phyloP scores from a whole-genome alignment of 441 rosid genomes.

The Populus tomentosa region DNA sequence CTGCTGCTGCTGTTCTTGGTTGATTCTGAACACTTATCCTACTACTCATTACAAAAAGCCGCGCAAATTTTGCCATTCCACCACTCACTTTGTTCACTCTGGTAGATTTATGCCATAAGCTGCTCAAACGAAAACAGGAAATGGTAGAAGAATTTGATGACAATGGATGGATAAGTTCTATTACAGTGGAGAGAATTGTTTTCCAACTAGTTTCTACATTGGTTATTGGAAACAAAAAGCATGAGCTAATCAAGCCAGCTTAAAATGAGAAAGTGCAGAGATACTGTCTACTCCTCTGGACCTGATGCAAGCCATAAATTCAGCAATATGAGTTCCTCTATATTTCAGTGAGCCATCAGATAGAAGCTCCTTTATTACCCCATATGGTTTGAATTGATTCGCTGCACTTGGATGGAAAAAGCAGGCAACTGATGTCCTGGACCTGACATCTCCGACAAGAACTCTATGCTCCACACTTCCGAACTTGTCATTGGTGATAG shows the following conservation, averaged over 20 bases:
- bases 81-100: too few species aligned
- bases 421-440: constrained; percentile 38
- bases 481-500: constrained; percentile 40
- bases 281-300: constrained; percentile 35
- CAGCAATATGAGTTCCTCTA: constrained; percentile 26
- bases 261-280: constrained; percentile 31
- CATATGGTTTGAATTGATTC: constrained; percentile 12
- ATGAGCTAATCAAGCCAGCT: background rate
- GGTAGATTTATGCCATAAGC: too few species aligned
- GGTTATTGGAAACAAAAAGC: too few species aligned
- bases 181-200: too few species aligned
- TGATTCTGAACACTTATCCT: too few species aligned
- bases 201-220: too few species aligned
- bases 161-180: too few species aligned
- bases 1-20: too few species aligned
- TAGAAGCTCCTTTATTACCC: constrained; percentile 18
- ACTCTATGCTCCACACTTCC: constrained; percentile 50
- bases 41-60: too few species aligned
- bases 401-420: constrained; percentile 32
- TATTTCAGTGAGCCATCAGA: constrained; percentile 21
- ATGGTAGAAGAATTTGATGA: too few species aligned
- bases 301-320: constrained; percentile 26
- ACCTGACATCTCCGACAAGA: constrained; percentile 11
- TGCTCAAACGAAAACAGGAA: too few species aligned
- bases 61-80: too few species aligned